These are phyloP conservation scores for Ceratocystis papillata DNA, from an alignment of 2,329 filamentous ascomycete genomes.

Conservation along the genomic window DNA sequence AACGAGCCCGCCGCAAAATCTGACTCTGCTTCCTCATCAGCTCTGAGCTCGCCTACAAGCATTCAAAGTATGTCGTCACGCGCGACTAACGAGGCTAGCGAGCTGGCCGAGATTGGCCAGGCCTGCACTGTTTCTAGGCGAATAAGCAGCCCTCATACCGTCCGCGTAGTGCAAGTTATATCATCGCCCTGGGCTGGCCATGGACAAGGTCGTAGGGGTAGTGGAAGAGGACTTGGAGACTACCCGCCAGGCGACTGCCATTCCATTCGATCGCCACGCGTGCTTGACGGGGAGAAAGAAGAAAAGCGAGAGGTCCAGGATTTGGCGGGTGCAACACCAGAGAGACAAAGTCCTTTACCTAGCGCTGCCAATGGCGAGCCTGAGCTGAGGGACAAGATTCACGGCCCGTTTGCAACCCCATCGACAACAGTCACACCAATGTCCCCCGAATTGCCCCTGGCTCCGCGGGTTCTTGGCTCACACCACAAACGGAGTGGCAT, in stretches of 20 bases:
- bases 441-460: background rate
- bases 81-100: background rate
- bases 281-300: too few relatives aligned
- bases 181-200: background rate
- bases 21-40: background rate
- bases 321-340: too few relatives aligned
- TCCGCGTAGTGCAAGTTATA: slow-evolving; percentile 1
- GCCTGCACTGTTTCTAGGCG: slow-evolving; percentile 16
- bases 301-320: too few relatives aligned
- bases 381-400: background rate
- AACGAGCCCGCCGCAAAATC: background rate
- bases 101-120: slow-evolving; percentile 11
- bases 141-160: slow-evolving; percentile 18
- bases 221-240: background rate
- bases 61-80: slow-evolving; percentile 10
- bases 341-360: too few relatives aligned
- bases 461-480: background rate
- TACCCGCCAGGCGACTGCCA: background rate
- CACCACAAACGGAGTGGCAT: slow-evolving; percentile 13
- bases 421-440: background rate
- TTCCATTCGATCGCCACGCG: background rate
- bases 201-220: background rate
- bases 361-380: background rate
- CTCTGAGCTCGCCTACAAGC: slow-evolving; percentile 9
- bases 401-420: background rate